phyloP scores from a whole-genome alignment of 129 eudicot species.

The Chrysanthemum makinoi region DNA sequence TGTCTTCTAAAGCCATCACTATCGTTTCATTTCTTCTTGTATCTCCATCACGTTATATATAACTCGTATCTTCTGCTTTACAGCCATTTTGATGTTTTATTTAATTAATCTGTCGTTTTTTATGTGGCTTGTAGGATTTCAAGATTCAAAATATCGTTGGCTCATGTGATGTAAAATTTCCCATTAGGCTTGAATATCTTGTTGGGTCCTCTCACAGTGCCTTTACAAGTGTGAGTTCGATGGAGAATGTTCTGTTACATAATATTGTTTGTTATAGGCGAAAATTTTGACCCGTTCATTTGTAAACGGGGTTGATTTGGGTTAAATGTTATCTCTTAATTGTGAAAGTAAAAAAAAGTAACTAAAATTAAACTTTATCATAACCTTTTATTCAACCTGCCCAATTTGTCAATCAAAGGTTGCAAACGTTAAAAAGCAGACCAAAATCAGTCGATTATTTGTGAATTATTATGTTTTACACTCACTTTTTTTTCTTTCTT shows the following conservation, averaged over 20 bases:
- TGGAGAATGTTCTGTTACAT: not conserved
- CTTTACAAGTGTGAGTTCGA: slow-evolving; percentile 75
- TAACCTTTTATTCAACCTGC: not conserved
- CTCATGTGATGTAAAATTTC: slow-evolving; percentile 93
- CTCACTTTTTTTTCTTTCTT: not conserved
- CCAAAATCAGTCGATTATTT: not conserved
- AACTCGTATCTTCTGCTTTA: not conserved
- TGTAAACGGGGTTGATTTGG: not conserved
- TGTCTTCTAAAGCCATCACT: no score
- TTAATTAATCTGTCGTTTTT: not conserved
- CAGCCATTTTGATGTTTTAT: not conserved
- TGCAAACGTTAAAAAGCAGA: not conserved
- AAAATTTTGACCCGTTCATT: not conserved
- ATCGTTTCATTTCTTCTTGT: not conserved
- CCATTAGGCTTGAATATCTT: slow-evolving; percentile 85
- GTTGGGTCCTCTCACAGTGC: slow-evolving; percentile 84
- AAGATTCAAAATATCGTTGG: slow-evolving; percentile 96
- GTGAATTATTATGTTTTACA: not conserved
- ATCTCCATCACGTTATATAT: not conserved
- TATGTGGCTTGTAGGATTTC: slow-evolving; percentile 56
- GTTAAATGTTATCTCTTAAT: not conserved
- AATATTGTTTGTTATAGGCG: not conserved
- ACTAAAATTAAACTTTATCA: no score
- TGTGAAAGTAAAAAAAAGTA: no score
- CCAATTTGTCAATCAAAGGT: not conserved